Base-by-base conservation (phyloP, 768 basidiomycete genomes). In the Macrolepiota fuliginosa region DNA sequence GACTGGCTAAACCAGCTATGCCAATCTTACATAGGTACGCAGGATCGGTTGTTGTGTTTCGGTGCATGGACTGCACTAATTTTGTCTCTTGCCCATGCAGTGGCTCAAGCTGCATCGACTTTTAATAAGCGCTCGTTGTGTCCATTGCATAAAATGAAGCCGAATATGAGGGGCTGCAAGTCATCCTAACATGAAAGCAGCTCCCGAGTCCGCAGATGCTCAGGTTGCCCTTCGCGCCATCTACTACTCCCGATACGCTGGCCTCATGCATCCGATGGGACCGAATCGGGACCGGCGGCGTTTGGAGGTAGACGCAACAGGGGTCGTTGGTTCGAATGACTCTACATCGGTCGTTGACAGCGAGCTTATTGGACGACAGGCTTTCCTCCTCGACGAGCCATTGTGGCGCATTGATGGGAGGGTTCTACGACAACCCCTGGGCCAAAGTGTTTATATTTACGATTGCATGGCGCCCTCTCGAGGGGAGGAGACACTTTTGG, bases 191-290 rank as follows among this genome's bases (percentile, higher is more conserved):
- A 61, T 55, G 60, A n/a, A 54, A 11, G 39, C 4, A 55, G 19
- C 25, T 19, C 37, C 61, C 46, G 65, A 65, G 25, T 61, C 65
- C 27, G 64, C 66, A 29, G 62, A 68, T 58, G 64, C 69, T 35
- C 61, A 55, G 47, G 61, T 54, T 47, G 64, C 54, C 22, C 61
- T 67, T 52, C 56, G 63, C 9, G 57, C 27, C 25, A 45, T 58
- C 7, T 63, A 65, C 46, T 37, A 57, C 37, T 54, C 59, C 13
- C 54, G 62, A 36, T 54, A 55, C 4, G 36, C 45, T 29, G 32
- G 35, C 13, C 22, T n/a, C 10, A 25, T 1, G 13, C 39, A 27
- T n/a, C 13, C 35, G 37, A 39, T 11, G 32, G 53, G n/a, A n/a
- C 24, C 42, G 35, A 25, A 27, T 55, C 53, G 47, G 1, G 13